Conservation (phyloP, 768 basidiomycete species). For the Tricholoma sp. region DNA sequence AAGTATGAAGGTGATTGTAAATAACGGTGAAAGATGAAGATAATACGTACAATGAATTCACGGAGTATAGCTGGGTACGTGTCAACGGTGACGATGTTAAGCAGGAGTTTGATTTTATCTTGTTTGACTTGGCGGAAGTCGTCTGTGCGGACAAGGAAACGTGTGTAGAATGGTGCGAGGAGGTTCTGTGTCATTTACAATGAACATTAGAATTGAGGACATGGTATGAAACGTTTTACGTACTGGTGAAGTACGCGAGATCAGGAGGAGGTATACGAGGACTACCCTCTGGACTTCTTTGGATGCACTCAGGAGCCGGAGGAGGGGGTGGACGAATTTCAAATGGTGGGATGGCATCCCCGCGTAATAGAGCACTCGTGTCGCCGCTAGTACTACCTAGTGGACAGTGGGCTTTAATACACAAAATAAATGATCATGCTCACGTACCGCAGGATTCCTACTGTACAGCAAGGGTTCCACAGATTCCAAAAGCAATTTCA, state of each 20-base stretch:
- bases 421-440: neutral
- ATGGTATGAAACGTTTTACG: constrained; percentile 18
- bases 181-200: constrained; percentile 40
- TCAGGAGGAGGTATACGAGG: constrained; percentile 61
- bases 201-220: neutral
- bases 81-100: constrained; percentile 57
- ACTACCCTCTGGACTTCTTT: constrained; percentile 74
- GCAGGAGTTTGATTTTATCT: constrained; percentile 70
- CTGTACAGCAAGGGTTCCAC: constrained; percentile 79
- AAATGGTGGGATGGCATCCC: constrained; percentile 50
- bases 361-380: constrained; percentile 70
- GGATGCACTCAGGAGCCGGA: constrained; percentile 65
- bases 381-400: constrained; percentile 77
- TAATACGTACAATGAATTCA: constrained; percentile 72
- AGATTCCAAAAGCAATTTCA: constrained; percentile 66
- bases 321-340: constrained; percentile 64
- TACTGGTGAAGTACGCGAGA: constrained; percentile 67
- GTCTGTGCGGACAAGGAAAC: constrained; percentile 64
- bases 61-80: constrained; percentile 69
- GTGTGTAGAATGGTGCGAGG: constrained; percentile 55
- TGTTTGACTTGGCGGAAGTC: constrained; percentile 66
- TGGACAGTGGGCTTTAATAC: neutral
- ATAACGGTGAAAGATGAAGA: neutral
- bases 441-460: constrained; percentile 77
- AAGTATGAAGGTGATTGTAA: neutral